A percentile compares a stretch with the other conserved stretches of the same genome.
Evolutionary conservation across 148 eudicot genomes (phyloP).

Genomic region (Polygonum aviculare): DNA sequence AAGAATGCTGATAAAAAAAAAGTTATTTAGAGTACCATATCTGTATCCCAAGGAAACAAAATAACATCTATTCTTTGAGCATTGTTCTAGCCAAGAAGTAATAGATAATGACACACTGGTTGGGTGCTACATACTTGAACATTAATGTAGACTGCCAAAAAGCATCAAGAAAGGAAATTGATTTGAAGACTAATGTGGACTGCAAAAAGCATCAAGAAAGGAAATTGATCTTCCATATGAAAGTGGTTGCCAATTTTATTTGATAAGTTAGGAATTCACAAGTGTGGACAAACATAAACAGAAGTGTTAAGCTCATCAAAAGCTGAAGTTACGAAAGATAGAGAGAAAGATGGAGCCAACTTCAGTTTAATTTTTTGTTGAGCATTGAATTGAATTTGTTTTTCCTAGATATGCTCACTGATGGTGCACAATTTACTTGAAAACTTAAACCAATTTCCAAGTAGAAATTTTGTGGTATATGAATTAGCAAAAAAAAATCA

Average conservation of each 20-base stretch:
- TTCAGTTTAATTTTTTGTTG: neutral
- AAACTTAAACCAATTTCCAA: neutral
- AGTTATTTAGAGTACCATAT: neutral
- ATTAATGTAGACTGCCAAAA: neutral
- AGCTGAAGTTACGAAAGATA: neutral
- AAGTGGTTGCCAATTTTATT: neutral
- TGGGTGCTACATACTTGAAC: neutral
- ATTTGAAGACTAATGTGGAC: neutral
- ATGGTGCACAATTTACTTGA: neutral
- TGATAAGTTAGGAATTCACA: neutral
- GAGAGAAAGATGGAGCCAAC: neutral
- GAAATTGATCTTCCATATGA: neutral
- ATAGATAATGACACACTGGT: no score
- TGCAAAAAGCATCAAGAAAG: neutral
- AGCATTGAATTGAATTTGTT: neutral
- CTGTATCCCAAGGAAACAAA: neutral
- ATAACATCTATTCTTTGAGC: neutral
- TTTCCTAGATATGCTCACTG: neutral
- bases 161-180: neutral
- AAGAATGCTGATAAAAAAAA: neutral
- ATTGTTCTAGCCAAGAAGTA: neutral
- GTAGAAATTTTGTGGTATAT: no score
- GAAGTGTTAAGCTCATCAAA: neutral
- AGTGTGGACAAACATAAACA: neutral
- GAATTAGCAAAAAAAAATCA: neutral